Base-by-base conservation (phyloP, 495 filamentous ascomycete species). In the Lasiosphaeriaceae sp. region DNA sequence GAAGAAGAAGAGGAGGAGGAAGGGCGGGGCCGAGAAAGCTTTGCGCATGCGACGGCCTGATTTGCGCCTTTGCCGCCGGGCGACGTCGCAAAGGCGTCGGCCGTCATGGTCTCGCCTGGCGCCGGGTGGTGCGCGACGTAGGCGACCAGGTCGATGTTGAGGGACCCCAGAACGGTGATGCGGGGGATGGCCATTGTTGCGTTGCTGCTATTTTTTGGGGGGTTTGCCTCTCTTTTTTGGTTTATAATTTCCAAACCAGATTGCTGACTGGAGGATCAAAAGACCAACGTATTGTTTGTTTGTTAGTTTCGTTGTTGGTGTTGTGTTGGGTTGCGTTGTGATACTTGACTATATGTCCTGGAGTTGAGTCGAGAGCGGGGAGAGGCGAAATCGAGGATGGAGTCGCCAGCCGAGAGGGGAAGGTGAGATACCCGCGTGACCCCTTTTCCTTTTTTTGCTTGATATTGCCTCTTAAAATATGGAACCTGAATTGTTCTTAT, bases 51-150 rank as follows among this genome's bases (percentile, higher is more conserved):
- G 43, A 96, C 89, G 46, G 91, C 91, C 74, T 97, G 94, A 77
- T 98, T 98, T 34, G 91, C 90, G 58, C 94, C 94, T 74, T 98
- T 98, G 43, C 94, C 94, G 53, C 94, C 94, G 14, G 86, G 84
- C 48, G 87, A 92, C 43, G 84, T 89, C 66, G 81, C 77, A 77
- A 94, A 95, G 6, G 83, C 83, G 52, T 75, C 78, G n/a, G 90
- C 79, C 2, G 87, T 92, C 39, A 98, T 80, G 3, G 94, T 98
- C 66, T 98, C 94, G 56, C 94, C 94, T 3, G 87, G 80, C 0
- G 75, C 70, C 2, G 94, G 94, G 56, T 96, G 79, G 39, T 94
- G 90, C 0, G 90, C 79, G 29, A 93, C 96, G 56, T 87, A 82
- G 39, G 90, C 90, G 44, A 95, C 86, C 57, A 97, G 85, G 75